Base-by-base conservation (phyloP, 192 early-diverging fungal genomes). In the Entrophospora sp. region DNA sequence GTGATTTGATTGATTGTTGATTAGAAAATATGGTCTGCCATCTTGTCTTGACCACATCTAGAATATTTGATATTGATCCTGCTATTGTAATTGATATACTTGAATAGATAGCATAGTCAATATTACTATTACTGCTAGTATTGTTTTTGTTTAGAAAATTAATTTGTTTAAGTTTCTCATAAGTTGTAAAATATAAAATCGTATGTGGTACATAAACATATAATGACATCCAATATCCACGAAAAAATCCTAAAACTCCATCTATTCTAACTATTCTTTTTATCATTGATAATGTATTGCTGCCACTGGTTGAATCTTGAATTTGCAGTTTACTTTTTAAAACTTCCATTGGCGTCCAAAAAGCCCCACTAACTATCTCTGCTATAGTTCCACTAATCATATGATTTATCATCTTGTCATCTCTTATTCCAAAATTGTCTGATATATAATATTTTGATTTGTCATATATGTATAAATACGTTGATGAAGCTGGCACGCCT, bases 341-440 rank as follows among this genome's bases (percentile, higher is more conserved):
- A 1, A 93, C 84, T 69, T 93, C 91, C 91, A 93, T 93, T 1
- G 91, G 91, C 4, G 91, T 93, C 77, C 87, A 93, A 24, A 89
- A 77, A 7, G 84, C 57, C 7, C 89, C 89, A 5, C 82, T 81
- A 0, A 81, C 55, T 12, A 78, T 74, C 69, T 93, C 91, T 20
- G 91, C 89, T 20, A 69, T 57, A 0, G 71, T 69, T 7, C 80
- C 89, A n/a, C 83, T 77, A 0, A 75, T 25, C 18, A 81, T 68
- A 69, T 90, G 85, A 51, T 84, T 87, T 1, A 61, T 9, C 13
- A 85, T 71, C 3, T 74, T 45, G 32, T 80, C 69, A 0, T 64
- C 67, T n/a, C 61, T 63, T 7, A 76, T 36, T 9, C 24, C 24
- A 34, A 53, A 30, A 27, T 27, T 57, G 13, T 31, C 5, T 27